Evolutionary conservation across 73 alveolate genomes (phyloP), one percentile per base, ranked within the genome.

Genomic region (Paramecium caudatum): DNA sequence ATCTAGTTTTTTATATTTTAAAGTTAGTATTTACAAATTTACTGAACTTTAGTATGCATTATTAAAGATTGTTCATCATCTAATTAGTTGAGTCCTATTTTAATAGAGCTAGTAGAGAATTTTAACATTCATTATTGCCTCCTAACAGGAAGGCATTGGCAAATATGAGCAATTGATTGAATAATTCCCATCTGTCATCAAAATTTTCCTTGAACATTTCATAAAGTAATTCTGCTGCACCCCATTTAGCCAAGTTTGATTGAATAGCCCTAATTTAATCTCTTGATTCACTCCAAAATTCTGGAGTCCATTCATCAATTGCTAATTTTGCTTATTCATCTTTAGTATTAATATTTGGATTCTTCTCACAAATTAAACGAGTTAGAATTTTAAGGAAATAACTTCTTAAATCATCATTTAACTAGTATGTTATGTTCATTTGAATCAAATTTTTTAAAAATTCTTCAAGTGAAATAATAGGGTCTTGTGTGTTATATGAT

Each of bases 291-390:
- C 88, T 74, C 88, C 88, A 74, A 41, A 74, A 74, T 74, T 74
- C 88, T 10, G 88, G 88, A 3, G 0, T 43, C 88, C 88, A 74
- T 43, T 74, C 88, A 74, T 74, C 88, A 21, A 74, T 74, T 12
- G 88, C 69, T 8, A 74, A 37, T 23, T 45, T 74, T 1, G 68
- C 43, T 5, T 74, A 37, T 45, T 74, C 62, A 21, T 74, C 88
- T 65, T 65, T 3, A 32, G 9, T 65, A n/a, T 65, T 32, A 3
- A 65, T 65, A 65, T 65, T 65, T 15, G 88, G 88, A 21, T 74
- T 74, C 65, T 43, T 36, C 32, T 74, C 65, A 5, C 55, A 21
- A 2, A 74, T 43, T 68, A 74, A 39, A 39, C 88, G 36, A 7
- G 47, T 39, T 39, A 74, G 43, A 5, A 74, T 43, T 41, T 45